A percentile compares a stretch with the other conserved stretches of the same genome.
phyloP scores from a whole-genome alignment of 2,329 filamentous ascomycete species.

The Fusarium redolens region DNA sequence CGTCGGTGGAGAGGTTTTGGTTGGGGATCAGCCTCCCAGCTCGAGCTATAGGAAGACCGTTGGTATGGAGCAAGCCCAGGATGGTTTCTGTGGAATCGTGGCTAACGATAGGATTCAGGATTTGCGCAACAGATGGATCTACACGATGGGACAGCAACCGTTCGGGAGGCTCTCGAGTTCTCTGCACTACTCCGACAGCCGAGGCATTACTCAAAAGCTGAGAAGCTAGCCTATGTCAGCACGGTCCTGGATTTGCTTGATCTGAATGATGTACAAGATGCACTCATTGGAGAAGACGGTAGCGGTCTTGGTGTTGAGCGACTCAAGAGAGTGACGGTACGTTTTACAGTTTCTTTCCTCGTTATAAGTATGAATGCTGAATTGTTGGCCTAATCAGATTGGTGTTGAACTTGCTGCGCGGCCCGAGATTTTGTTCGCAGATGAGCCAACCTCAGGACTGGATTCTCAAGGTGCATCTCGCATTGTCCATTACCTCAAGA shows the following conservation, averaged over 20 bases:
- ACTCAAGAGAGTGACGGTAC: background rate
- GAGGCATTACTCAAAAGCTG: background rate
- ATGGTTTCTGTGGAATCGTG: rapidly evolving
- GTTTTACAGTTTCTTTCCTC: no score
- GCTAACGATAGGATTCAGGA: background rate
- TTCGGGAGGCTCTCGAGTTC: background rate
- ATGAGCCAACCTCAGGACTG: background rate
- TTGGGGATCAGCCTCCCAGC: background rate
- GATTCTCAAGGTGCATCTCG: background rate
- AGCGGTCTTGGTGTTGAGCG: background rate
- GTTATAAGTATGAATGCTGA: no score
- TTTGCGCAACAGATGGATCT: background rate
- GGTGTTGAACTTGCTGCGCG: background rate
- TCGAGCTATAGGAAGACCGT: background rate
- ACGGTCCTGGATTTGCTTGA: background rate
- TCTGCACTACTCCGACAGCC: background rate
- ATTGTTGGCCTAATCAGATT: background rate
- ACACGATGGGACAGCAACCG: background rate
- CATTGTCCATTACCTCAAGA: background rate
- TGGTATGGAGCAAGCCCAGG: background rate
- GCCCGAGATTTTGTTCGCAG: background rate
- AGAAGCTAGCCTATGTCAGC: background rate
- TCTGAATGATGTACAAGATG: background rate
- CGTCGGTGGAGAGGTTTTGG: background rate
- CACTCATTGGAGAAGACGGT: background rate